phyloP scores from a whole-genome alignment of 75 land plant genomes.

The Pinus albicaulis region DNA sequence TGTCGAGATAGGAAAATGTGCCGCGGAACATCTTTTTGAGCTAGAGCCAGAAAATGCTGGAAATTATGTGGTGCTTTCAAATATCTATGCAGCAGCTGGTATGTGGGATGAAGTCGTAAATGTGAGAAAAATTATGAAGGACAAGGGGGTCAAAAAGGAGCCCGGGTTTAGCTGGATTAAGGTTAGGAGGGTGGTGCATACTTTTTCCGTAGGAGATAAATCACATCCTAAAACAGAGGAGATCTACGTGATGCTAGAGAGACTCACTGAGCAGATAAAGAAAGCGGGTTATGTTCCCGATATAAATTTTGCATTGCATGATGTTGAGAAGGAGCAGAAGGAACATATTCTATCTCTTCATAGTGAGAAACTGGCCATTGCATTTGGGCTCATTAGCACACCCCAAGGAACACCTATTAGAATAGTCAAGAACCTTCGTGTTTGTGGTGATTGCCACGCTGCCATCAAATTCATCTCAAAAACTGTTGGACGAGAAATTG shows the following conservation, averaged over 20 bases:
- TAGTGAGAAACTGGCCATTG: not conserved
- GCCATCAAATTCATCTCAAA: constrained; percentile 15
- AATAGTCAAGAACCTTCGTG: constrained; percentile 21
- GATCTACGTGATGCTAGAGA: constrained; percentile 12
- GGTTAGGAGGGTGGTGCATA: constrained; percentile 3
- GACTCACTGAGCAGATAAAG: constrained; percentile 4
- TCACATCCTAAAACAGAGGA: constrained; percentile 9
- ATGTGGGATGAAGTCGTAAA: not conserved
- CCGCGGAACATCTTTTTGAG: not conserved
- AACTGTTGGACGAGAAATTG: constrained; percentile 4
- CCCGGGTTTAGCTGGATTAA: constrained; percentile 1
- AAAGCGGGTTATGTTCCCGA: constrained; percentile 15
- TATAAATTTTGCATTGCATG: constrained; percentile 5
- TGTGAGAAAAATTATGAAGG: constrained; percentile 1
- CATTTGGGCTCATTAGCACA: constrained; percentile 1
- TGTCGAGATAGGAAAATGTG: not conserved
- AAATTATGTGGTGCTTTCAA: not conserved
- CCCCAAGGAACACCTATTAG: not conserved
- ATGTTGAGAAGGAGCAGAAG: constrained; percentile 1
- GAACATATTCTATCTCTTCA: not conserved
- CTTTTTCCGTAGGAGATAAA: constrained; percentile 11
- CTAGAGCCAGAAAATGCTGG: not conserved
- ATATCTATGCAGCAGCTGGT: constrained; percentile 5
- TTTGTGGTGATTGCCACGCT: constrained; percentile 22
- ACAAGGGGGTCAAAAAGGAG: not conserved